These are phyloP conservation scores for Tremellales sp. DNA, from an alignment of 1,284 basidiomycete genomes.

Conservation along the genomic window DNA sequence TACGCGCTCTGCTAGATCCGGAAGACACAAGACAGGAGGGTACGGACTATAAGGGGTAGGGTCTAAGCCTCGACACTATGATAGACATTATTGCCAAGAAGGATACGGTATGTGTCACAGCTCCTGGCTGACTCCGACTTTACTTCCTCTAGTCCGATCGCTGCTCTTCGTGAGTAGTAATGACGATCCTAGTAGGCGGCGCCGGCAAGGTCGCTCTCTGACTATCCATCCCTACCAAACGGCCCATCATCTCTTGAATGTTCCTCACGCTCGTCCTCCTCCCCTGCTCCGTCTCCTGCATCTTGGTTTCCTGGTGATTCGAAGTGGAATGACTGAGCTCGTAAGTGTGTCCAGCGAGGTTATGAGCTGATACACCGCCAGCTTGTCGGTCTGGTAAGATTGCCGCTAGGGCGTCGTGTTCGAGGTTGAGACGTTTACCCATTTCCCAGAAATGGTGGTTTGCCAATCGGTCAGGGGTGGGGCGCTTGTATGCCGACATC, in stretches of 20 bases:
- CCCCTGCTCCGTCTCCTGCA: background rate
- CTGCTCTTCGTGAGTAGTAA: background rate
- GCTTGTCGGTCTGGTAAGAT: background rate
- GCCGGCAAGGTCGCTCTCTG: background rate
- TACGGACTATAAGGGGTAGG: too few relatives aligned
- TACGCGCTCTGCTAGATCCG: too few relatives aligned
- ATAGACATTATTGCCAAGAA: too few relatives aligned
- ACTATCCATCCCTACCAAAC: background rate
- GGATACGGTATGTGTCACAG: too few relatives aligned
- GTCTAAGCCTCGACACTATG: too few relatives aligned
- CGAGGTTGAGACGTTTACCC: conserved; percentile 28
- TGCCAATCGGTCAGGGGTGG: conserved; percentile 8
- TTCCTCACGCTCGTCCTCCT: background rate
- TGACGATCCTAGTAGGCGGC: background rate
- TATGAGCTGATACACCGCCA: background rate
- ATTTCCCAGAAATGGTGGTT: conserved; percentile 17
- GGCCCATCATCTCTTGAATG: background rate
- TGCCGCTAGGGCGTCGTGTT: conserved; percentile 12
- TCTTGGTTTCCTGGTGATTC: background rate
- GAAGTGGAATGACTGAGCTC: background rate
- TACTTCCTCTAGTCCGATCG: background rate
- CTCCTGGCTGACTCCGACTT: too few relatives aligned
- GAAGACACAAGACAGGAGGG: too few relatives aligned
- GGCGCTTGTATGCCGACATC: conserved; percentile 16
- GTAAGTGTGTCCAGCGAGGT: background rate